Conservation (phyloP, 192 early-diverging fungal species). For the Geranomyces michiganensis region DNA sequence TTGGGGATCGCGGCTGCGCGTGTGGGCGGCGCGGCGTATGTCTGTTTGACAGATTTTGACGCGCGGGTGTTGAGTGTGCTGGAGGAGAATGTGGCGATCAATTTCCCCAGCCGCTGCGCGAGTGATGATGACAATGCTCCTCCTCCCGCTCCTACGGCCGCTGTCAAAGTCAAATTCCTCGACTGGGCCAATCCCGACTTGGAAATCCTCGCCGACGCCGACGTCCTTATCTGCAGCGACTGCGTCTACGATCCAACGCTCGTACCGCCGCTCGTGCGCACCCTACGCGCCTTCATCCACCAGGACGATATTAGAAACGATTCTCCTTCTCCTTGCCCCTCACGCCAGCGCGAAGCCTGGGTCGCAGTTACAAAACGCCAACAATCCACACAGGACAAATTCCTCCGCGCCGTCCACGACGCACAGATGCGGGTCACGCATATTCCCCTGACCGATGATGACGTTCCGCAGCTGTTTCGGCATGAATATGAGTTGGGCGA, state of each 20-base stretch:
- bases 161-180: conserved; percentile 10
- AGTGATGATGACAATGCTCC: not conserved
- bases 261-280: conserved; percentile 31
- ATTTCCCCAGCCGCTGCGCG: conserved; percentile 9
- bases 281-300: conserved; percentile 26
- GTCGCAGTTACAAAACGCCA: conserved; percentile 1
- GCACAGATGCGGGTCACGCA: not conserved
- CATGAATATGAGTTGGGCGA: conserved; percentile 3
- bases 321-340: no score
- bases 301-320: no score
- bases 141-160: not conserved
- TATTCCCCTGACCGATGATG: not conserved
- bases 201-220: conserved; percentile 7
- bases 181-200: conserved; percentile 33
- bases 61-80: conserved; percentile 27
- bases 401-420: not conserved
- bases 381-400: not conserved
- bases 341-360: not conserved
- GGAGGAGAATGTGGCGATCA: conserved; percentile 38
- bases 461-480: not conserved
- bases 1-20: conserved; percentile 29
- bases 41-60: conserved; percentile 38
- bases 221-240: conserved; percentile 39
- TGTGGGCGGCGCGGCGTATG: conserved; percentile 27
- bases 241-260: conserved; percentile 46